Base-by-base conservation (phyloP, 257 asterid genomes). In the Solanum peruvianum region DNA sequence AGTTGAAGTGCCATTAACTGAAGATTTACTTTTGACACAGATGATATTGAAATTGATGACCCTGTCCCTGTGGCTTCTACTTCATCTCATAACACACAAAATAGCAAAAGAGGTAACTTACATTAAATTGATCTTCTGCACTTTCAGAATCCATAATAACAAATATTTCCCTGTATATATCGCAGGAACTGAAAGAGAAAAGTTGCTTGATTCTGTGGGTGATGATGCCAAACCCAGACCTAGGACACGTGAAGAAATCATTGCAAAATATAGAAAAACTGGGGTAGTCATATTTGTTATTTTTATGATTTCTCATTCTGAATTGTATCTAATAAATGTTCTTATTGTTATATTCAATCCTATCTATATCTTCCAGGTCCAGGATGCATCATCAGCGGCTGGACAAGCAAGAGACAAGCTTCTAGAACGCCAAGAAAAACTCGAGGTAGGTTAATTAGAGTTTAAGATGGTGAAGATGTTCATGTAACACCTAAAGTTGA, bases 351-450 rank as follows among this genome's bases (percentile, higher is more conserved):
- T 88, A 58, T 87, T 85, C 44, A 72, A 49, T 70, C 49, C 21
- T 33, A 33, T 85, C 75, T 85, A 7, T 58, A 14, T 70, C 35
- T 92, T 92, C 86, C 93, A 96, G 99, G 99, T 91, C 86, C 93
- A 96, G 99, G 99, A 94, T 89, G 96, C 95, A 83, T 87, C 98
- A 15, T 94, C 99, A 62, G 98, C 92, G 11, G 99, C 99, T 84
- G 98, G 95, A 86, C 88, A 94, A 93, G 98, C 98, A 88, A 96
- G 93, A 93, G 87, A 93, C 88, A 96, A 95, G 93, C 96, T 96
- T 89, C 75, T 95, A 83, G 97, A 96, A 89, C 99, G 99, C 88
- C 97, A 93, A 91, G 95, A 95, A 87, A 96, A 95, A 89, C 98
- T 96, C 60, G 97, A 96, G 99, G 99, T 96, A 60, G 84, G 82